A percentile compares a stretch with the other conserved stretches of the same genome.
Evolutionary conservation across 345 rosid genomes (phyloP).

Genomic region (Gossypium turneri): DNA sequence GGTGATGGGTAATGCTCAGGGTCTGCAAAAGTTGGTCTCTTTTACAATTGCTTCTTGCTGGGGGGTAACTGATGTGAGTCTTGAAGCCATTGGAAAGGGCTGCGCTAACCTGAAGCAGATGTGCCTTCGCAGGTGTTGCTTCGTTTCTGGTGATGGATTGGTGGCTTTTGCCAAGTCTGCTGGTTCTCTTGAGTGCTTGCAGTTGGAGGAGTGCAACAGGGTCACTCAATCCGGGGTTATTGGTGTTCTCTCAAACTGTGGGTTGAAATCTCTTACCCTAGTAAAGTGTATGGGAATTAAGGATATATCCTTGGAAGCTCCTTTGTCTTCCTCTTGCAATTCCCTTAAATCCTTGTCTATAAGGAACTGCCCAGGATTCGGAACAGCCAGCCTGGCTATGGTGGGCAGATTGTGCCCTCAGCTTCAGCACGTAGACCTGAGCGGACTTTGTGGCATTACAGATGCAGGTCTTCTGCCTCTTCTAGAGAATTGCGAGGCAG

Average conservation of each 20-base stretch:
- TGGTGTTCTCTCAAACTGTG: constrained; percentile 43
- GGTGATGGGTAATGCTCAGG: constrained; percentile 79
- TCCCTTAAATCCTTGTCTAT: constrained; percentile 50
- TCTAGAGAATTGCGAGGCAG: constrained; percentile 43
- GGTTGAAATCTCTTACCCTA: constrained; percentile 48
- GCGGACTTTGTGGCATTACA: constrained; percentile 51
- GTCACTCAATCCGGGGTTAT: constrained; percentile 45
- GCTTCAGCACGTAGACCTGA: constrained; percentile 58
- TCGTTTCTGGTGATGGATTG: constrained; percentile 59
- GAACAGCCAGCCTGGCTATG: constrained; percentile 48
- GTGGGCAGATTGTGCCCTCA: constrained; percentile 61
- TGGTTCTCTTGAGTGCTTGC: constrained; percentile 62
- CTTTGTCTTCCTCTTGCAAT: constrained; percentile 32
- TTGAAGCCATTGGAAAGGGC: constrained; percentile 57
- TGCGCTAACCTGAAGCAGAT: constrained; percentile 56
- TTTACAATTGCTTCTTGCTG: constrained; percentile 54
- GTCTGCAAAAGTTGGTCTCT: constrained; percentile 44
- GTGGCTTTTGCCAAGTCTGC: constrained; percentile 43
- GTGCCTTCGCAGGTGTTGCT: constrained; percentile 60
- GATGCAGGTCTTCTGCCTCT: constrained; percentile 59
- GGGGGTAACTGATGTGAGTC: constrained; percentile 61
- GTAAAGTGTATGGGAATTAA: constrained; percentile 62
- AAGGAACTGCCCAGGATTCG: constrained; percentile 63
- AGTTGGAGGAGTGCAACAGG: constrained; percentile 62
- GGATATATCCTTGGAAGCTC: constrained; percentile 33